Conservation (phyloP, 2,329 filamentous ascomycete species). For the Lecanicillium sp. region DNA sequence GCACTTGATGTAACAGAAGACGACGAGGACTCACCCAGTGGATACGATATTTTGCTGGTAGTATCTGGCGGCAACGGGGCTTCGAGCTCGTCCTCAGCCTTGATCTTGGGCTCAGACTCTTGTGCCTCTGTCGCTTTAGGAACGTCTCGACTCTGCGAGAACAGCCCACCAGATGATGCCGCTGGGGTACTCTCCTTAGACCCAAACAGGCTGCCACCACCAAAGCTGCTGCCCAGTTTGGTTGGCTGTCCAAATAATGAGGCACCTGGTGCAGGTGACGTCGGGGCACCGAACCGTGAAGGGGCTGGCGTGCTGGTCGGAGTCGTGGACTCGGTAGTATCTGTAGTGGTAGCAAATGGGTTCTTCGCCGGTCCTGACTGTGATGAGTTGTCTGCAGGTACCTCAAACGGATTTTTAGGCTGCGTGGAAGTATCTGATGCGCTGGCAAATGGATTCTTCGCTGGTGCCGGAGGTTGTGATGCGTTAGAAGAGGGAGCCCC, state of each 20-base stretch:
- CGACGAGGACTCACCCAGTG: conserved; percentile 35
- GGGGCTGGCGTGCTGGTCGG: conserved; percentile 45
- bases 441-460: conserved; percentile 2
- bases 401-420: conserved; percentile 12
- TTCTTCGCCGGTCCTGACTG: conserved; percentile 17
- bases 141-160: conserved; percentile 18
- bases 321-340: conserved; percentile 31
- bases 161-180: conserved; percentile 14
- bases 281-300: conserved; percentile 33
- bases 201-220: conserved; percentile 19
- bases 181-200: conserved; percentile 16
- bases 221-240: conserved; percentile 13
- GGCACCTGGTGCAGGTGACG: conserved; percentile 22
- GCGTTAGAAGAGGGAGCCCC: not conserved
- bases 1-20: conserved; percentile 32
- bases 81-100: conserved; percentile 22
- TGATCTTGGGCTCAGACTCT: conserved; percentile 22
- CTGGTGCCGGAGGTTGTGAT: too few species aligned
- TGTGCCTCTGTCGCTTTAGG: conserved; percentile 15
- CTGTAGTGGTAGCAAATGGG: conserved; percentile 14
- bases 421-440: too few species aligned
- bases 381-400: conserved; percentile 2
- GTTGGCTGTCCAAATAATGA: conserved; percentile 27
- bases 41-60: conserved; percentile 39
- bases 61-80: conserved; percentile 38